Percentiles rank a stretch among this genome's conserved stretches.
Evolutionary conservation across 1,284 basidiomycete genomes (phyloP).

Genomic region (Austroboletus niveus): DNA sequence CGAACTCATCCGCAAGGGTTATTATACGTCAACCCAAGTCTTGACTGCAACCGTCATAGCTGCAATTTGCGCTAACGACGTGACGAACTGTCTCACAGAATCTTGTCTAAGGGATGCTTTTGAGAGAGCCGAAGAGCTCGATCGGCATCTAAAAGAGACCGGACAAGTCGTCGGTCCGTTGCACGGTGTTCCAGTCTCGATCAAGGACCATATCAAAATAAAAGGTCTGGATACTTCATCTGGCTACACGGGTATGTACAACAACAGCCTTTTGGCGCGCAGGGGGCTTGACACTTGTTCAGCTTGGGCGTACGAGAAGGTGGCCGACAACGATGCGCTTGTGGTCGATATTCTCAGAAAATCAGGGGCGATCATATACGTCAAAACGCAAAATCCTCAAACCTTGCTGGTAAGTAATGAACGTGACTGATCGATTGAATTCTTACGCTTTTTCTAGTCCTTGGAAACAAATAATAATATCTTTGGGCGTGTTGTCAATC

Average conservation of each 20-base stretch:
- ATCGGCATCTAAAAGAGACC: conserved; percentile 44
- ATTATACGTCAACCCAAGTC: conserved; percentile 27
- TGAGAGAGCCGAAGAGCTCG: conserved; percentile 49
- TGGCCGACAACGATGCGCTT: conserved; percentile 43
- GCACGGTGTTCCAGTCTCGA: conserved; percentile 56
- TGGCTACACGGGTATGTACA: conserved; percentile 43
- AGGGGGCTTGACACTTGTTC: not conserved
- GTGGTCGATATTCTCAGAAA: conserved; percentile 47
- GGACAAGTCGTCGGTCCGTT: conserved; percentile 55
- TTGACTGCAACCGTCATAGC: conserved; percentile 27
- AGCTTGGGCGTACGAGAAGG: conserved; percentile 45
- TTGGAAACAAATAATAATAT: conserved; percentile 52
- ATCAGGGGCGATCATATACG: conserved; percentile 56
- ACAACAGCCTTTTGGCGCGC: not conserved
- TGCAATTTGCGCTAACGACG: conserved; percentile 29
- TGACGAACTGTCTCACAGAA: conserved; percentile 56
- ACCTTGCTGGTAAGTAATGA: conserved; percentile 40
- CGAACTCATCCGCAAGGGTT: conserved; percentile 19
- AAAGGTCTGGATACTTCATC: conserved; percentile 47
- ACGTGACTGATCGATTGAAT: not conserved
- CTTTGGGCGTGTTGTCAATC: conserved; percentile 53
- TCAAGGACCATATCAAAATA: conserved; percentile 55
- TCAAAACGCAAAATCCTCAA: conserved; percentile 58
- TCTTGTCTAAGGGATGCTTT: conserved; percentile 54
- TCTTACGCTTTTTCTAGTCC: conserved; percentile 34